These are phyloP conservation scores for Cercospora beticola DNA, from an alignment of 2,329 filamentous ascomycete species.

Conservation along the genomic window DNA sequence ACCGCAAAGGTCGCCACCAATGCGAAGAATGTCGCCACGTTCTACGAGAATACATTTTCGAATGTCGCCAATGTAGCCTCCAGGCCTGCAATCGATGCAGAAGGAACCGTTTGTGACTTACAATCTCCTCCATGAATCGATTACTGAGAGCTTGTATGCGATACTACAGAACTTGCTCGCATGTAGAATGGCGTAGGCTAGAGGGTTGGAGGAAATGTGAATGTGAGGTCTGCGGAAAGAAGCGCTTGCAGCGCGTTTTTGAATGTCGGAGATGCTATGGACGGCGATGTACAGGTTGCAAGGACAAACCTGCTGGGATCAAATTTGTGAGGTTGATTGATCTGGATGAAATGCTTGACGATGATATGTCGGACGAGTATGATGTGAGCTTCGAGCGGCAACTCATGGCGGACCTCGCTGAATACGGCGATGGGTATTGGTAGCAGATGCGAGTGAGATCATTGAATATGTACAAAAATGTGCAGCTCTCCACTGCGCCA, in stretches of 20 bases:
- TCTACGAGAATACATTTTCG: constrained; percentile 45
- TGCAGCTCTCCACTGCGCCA: not conserved
- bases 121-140: not conserved
- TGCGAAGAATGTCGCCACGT: constrained; percentile 49
- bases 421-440: not conserved
- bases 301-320: not conserved
- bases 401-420: not conserved
- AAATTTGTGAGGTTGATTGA: not conserved
- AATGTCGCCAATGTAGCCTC: constrained; percentile 46
- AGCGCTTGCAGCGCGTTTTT: not conserved
- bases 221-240: not conserved
- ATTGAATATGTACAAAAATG: not conserved
- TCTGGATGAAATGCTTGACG: not conserved
- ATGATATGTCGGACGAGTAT: not conserved
- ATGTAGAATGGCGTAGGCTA: not conserved
- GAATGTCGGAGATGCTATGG: not conserved
- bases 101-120: constrained; percentile 44
- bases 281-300: not conserved
- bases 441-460: too few relatives aligned
- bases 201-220: not conserved
- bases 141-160: not conserved
- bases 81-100: constrained; percentile 51
- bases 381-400: not conserved
- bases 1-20: constrained; percentile 34
- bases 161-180: not conserved